Evolutionary conservation across 371 early-diverging fungal species (phyloP).

Genomic region (Mycotypha africana): DNA sequence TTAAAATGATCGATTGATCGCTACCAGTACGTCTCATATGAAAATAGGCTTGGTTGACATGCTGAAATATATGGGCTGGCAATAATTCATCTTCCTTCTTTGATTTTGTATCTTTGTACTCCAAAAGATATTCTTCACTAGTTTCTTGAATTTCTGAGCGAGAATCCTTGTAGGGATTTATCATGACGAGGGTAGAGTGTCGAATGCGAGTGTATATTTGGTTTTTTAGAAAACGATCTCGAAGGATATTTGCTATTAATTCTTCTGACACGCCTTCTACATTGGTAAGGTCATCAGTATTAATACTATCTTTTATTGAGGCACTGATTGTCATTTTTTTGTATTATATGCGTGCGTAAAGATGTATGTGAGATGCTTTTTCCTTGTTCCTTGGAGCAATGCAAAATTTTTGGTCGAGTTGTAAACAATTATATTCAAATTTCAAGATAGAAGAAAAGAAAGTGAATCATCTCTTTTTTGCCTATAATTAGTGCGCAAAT

Average conservation of each 20-base stretch:
- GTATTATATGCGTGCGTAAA: too few species aligned
- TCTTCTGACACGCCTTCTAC: conserved; percentile 41
- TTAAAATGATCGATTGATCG: conserved; percentile 34
- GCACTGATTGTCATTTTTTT: too few species aligned
- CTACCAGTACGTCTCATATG: conserved; percentile 38
- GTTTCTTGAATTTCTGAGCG: conserved; percentile 32
- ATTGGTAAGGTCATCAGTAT: conserved; percentile 30
- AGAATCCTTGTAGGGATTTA: conserved; percentile 50
- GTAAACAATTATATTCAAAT: too few species aligned
- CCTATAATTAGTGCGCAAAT: too few species aligned
- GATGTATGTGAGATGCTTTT: too few species aligned
- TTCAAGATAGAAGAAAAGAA: too few species aligned
- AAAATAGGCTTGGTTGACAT: conserved; percentile 37
- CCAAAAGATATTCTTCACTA: conserved; percentile 35
- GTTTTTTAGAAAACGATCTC: conserved; percentile 53
- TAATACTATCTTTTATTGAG: too few species aligned
- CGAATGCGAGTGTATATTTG: conserved; percentile 63
- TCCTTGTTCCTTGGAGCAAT: too few species aligned
- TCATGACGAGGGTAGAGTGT: conserved; percentile 42
- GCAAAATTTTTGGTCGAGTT: too few species aligned
- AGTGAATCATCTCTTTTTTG: too few species aligned
- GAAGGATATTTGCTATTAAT: conserved; percentile 45
- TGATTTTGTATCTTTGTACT: conserved; percentile 34
- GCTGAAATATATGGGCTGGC: conserved; percentile 37
- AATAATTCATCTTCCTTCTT: conserved; percentile 3